Percentiles rank a stretch among this genome's conserved stretches.
Conservation (phyloP, 1,284 basidiomycete genomes). For the Ceraceosorus bombacis region DNA sequence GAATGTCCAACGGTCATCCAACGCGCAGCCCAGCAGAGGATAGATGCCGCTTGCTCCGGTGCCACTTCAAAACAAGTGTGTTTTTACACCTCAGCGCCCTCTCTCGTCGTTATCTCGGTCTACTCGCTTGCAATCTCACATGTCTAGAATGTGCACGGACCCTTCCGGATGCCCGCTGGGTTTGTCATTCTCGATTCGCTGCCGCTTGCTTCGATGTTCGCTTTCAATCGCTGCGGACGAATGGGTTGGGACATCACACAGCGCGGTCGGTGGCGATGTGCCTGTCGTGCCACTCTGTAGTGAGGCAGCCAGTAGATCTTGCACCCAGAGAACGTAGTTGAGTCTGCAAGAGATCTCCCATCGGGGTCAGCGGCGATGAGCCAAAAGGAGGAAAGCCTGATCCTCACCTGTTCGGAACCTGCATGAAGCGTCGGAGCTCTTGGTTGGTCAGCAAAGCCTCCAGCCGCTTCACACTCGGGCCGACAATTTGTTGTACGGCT, state of each 20-base stretch:
- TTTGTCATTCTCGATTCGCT: slow-evolving; percentile 2
- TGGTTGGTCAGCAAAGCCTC: slow-evolving; percentile 13
- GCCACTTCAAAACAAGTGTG: slow-evolving; percentile 50
- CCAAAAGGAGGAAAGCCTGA: not conserved
- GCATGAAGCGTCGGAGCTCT: slow-evolving; percentile 11
- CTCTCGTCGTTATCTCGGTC: not conserved
- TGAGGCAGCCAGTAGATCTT: slow-evolving; percentile 8
- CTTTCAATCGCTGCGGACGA: not conserved
- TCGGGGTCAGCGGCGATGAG: not conserved
- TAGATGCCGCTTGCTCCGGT: slow-evolving; percentile 88
- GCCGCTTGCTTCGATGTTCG: not conserved
- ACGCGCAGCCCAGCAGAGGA: slow-evolving; percentile 59
- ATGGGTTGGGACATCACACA: no score
- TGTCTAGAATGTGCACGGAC: slow-evolving; percentile 45
- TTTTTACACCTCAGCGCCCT: no score
- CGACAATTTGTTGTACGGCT: no score
- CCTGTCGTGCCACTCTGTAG: not conserved
- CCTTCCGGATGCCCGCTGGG: slow-evolving; percentile 1
- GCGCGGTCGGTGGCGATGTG: no score
- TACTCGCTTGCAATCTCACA: slow-evolving; percentile 39
- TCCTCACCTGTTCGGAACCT: slow-evolving; percentile 15
- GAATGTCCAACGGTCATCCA: slow-evolving; percentile 23
- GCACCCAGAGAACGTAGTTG: slow-evolving; percentile 16
- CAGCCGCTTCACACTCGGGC: no score
- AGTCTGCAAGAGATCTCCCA: not conserved